Percentiles rank a stretch among this genome's conserved stretches.
phyloP scores from a whole-genome alignment of 345 rosid species.

The Eucalyptus lansdowneana region DNA sequence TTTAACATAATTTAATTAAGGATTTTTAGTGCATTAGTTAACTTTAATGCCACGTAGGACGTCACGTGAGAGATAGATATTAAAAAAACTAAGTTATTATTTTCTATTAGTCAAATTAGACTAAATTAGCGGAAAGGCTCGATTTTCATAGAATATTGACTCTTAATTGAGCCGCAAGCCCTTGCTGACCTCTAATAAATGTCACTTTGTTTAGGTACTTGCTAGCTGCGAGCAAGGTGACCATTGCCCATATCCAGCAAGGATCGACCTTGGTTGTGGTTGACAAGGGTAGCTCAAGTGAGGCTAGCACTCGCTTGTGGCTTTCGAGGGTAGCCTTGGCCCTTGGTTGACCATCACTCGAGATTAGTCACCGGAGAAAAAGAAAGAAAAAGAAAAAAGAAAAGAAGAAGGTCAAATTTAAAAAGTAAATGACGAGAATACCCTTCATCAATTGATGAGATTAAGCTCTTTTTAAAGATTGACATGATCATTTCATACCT shows the following conservation, averaged over 20 bases:
- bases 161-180: too few relatives aligned
- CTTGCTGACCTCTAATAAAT: rapidly evolving
- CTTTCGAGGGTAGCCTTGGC: too few relatives aligned
- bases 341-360: rapidly evolving
- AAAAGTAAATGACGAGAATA: rapidly evolving
- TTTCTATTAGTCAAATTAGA: too few relatives aligned
- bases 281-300: rapidly evolving
- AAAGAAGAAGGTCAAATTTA: too few relatives aligned
- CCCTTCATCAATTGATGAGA: rapidly evolving
- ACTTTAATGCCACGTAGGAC: background rate
- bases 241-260: too few relatives aligned
- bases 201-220: too few relatives aligned
- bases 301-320: rapidly evolving
- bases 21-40: background rate
- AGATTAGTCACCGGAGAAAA: rapidly evolving
- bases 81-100: too few relatives aligned
- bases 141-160: too few relatives aligned
- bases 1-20: too few relatives aligned
- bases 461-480: too few relatives aligned
- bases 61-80: too few relatives aligned
- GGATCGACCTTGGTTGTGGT: rapidly evolving
- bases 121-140: rapidly evolving
- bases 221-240: rapidly evolving
- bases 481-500: rapidly evolving
- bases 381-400: too few relatives aligned